Percentiles rank a stretch among this genome's conserved stretches.
These are phyloP conservation scores for Termitomyces sp. DNA, from an alignment of 768 basidiomycete genomes.

Conservation along the genomic window DNA sequence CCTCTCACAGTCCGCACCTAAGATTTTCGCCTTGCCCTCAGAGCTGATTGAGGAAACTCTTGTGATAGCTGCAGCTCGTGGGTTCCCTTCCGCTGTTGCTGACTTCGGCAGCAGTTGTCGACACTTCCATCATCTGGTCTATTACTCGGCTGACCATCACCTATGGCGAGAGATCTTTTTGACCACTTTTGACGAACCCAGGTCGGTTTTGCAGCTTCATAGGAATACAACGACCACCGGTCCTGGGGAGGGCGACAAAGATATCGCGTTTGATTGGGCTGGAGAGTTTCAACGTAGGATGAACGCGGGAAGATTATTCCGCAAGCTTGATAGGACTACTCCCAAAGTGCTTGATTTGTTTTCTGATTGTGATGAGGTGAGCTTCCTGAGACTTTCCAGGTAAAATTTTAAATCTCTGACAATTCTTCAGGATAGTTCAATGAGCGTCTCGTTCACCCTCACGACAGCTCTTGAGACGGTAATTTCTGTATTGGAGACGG, in stretches of 20 bases:
- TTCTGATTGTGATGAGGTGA: slow-evolving; percentile 4
- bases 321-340: neutral
- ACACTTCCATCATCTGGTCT: slow-evolving; percentile 18
- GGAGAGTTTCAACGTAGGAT: slow-evolving; percentile 21
- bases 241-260: neutral
- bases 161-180: slow-evolving; percentile 52
- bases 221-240: slow-evolving; percentile 7
- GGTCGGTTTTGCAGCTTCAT: slow-evolving; percentile 22
- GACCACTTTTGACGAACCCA: slow-evolving; percentile 49
- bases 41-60: slow-evolving; percentile 22
- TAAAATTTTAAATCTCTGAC: neutral
- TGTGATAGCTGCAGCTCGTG: slow-evolving; percentile 13
- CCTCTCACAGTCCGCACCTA: slow-evolving; percentile 6
- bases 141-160: slow-evolving; percentile 16
- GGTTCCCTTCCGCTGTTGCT: slow-evolving; percentile 18
- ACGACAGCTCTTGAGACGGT: slow-evolving; percentile 15
- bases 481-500: slow-evolving; percentile 17
- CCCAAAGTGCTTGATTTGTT: slow-evolving; percentile 9
- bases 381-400: neutral
- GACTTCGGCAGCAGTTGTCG: slow-evolving; percentile 17
- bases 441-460: slow-evolving; percentile 1
- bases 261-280: slow-evolving; percentile 19
- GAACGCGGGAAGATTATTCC: slow-evolving; percentile 15
- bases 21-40: slow-evolving; percentile 17
- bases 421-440: neutral